Base-by-base conservation (phyloP, 2,329 filamentous ascomycete genomes). In the Penicillium sp. region DNA sequence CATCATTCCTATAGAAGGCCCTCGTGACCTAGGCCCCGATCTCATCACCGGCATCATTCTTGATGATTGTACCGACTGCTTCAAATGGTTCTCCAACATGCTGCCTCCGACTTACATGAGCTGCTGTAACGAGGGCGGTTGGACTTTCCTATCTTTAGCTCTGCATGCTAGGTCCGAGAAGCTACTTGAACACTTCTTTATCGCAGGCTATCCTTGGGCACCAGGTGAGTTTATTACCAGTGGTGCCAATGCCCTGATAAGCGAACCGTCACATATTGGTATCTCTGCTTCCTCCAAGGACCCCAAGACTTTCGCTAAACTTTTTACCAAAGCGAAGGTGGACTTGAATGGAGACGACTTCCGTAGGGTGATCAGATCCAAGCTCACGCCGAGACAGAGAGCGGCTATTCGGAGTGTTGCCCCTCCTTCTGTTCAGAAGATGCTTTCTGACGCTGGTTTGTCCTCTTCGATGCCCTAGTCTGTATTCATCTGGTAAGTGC, bases 101-200 rank as follows among this genome's bases (percentile, higher is more conserved):
- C 11, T 53, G 11, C 44, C 50, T 35, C 34, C 8, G 19, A 32
- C 3, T 10, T 43, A 4, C 8, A 38, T 23, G 29, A 30, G 27
- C 39, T 48, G 53, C 18, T 55, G 47, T 29, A 64, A 63, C 26
- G 29, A 55, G 30, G 30, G 30, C 7, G 60, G 60, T 13, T 61
- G 60, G 61, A 46, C 39, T 6, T 61, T 57, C 32, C 26, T 53
- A 10, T 32, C 59, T 38, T 45, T 62, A 14, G 55, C 47, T 10
- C 7, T 51, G 2, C 18, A 55, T 16, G 35, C 40, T 10, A 41
- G 19, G 14, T 19, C 50, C 3, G 29, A 14, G 10, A 52, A 26
- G 7, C 4, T 52, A 18, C 27, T 52, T 35, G 13, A 39, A 29
- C 4, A 6, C 26, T 47, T 41, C n/a, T 38, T 40, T 18, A 2